Conservation (phyloP, 345 rosid species). For the Euphorbia peplus region DNA sequence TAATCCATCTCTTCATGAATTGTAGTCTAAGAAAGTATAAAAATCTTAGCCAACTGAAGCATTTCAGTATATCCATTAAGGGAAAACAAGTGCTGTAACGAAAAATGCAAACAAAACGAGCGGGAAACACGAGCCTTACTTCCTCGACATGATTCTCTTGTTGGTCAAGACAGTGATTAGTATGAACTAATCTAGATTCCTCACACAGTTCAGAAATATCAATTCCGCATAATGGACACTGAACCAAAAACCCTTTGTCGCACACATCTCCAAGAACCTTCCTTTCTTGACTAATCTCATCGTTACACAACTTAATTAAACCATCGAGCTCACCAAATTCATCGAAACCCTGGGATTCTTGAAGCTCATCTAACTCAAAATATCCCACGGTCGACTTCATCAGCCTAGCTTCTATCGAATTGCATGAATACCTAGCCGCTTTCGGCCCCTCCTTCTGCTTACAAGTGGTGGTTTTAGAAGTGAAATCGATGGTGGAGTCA, state of each 20-base stretch:
- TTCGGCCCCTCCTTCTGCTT: conserved; percentile 23
- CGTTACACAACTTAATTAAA: conserved; percentile 55
- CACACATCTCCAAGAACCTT: conserved; percentile 3
- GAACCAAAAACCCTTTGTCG: conserved; percentile 28
- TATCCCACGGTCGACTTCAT: conserved; percentile 23
- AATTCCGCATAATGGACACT: conserved; percentile 69
- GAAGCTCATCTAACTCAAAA: conserved; percentile 22
- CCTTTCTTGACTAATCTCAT: conserved; percentile 16
- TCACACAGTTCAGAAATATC: conserved; percentile 67
- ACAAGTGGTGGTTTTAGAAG: background rate
- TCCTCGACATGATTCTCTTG: conserved; percentile 31
- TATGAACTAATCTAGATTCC: conserved; percentile 62
- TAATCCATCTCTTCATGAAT: background rate
- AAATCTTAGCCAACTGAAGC: background rate
- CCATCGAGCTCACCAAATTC: conserved; percentile 45
- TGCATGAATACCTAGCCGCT: conserved; percentile 40
- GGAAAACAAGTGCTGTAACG: background rate
- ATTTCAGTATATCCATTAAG: too few species aligned
- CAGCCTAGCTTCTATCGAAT: conserved; percentile 65
- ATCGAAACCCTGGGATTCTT: conserved; percentile 30
- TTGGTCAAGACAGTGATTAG: conserved; percentile 74
- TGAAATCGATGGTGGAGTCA: conserved; percentile 57
- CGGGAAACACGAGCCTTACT: conserved; percentile 37
- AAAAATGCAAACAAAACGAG: too few species aligned
- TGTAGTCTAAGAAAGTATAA: background rate